These are phyloP conservation scores for Batkoa obscura DNA, from an alignment of 371 early-diverging fungal species.

Conservation along the genomic window DNA sequence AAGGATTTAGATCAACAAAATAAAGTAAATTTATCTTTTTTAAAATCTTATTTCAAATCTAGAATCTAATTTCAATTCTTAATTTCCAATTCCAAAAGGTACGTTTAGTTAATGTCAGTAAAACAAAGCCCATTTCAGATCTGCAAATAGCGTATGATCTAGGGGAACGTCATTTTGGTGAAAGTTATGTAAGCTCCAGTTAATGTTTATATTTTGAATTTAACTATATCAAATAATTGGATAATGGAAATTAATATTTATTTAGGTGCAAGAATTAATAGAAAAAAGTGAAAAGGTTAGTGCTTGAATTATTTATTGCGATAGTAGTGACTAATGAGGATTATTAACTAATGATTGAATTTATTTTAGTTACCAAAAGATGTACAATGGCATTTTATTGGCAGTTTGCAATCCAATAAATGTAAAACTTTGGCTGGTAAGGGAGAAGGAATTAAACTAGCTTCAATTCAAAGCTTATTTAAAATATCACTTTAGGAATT, in stretches of 20 bases:
- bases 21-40: too few species aligned
- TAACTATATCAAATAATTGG: neutral
- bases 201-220: too few species aligned
- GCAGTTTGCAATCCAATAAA: conserved; percentile 87
- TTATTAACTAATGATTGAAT: neutral
- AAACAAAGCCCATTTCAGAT: conserved; percentile 71
- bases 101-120: conserved; percentile 85
- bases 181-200: conserved; percentile 83
- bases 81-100: conserved; percentile 12
- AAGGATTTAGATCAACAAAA: too few species aligned
- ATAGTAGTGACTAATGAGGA: neutral
- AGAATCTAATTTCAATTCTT: neutral
- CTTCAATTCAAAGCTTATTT: neutral
- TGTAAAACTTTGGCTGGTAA: conserved; percentile 59
- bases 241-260: neutral
- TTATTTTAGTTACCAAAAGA: conserved; percentile 32
- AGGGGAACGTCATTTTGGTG: conserved; percentile 90
- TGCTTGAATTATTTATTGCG: neutral
- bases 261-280: conserved; percentile 72
- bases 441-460: neutral
- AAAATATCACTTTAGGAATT: conserved; percentile 23
- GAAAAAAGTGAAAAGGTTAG: conserved; percentile 65
- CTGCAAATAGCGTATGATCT: conserved; percentile 48
- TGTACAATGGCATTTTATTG: conserved; percentile 94
- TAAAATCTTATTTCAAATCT: too few species aligned